A percentile compares a stretch with the other conserved stretches of the same genome.
Conservation (phyloP, 768 basidiomycete species). For the Agrocybe pediades region DNA sequence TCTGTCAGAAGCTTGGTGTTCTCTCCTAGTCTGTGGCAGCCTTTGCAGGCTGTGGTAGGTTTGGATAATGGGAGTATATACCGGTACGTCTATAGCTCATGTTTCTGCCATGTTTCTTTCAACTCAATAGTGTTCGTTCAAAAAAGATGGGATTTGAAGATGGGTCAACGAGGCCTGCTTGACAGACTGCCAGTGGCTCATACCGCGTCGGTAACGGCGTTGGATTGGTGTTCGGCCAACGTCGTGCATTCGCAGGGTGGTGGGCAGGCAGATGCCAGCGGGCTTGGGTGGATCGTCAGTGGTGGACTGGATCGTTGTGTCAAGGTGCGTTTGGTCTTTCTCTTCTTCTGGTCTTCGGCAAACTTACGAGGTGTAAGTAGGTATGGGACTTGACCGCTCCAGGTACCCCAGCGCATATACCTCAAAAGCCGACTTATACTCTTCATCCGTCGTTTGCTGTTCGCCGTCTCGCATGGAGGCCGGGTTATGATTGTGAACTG, state of each 20-base stretch:
- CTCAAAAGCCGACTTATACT: slow-evolving; percentile 66
- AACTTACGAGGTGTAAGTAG: slow-evolving; percentile 29
- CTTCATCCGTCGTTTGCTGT: slow-evolving; percentile 78
- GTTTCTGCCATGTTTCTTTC: background rate
- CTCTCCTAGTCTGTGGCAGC: slow-evolving; percentile 64
- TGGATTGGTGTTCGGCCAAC: slow-evolving; percentile 66
- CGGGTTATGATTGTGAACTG: slow-evolving; percentile 73
- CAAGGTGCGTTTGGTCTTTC: slow-evolving; percentile 55
- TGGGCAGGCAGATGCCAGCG: slow-evolving; percentile 30
- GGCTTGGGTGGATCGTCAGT: slow-evolving; percentile 76
- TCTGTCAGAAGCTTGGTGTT: slow-evolving; percentile 71
- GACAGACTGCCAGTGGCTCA: slow-evolving; percentile 79
- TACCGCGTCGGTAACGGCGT: slow-evolving; percentile 64
- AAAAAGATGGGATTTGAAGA: slow-evolving; percentile 74
- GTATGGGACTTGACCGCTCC: slow-evolving; percentile 71
- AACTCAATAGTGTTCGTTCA: slow-evolving; percentile 1
- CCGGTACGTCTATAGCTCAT: slow-evolving; percentile 38
- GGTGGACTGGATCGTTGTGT: slow-evolving; percentile 80
- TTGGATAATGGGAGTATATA: slow-evolving; percentile 73
- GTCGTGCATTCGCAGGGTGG: slow-evolving; percentile 7
- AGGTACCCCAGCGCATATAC: slow-evolving; percentile 46
- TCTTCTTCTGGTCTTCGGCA: background rate
- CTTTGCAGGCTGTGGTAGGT: slow-evolving; percentile 69
- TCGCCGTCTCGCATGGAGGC: slow-evolving; percentile 76
- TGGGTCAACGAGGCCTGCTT: slow-evolving; percentile 73